Base-by-base conservation (phyloP, 768 basidiomycete genomes). In the button mushroom (Agaricus bisporus) region DNA sequence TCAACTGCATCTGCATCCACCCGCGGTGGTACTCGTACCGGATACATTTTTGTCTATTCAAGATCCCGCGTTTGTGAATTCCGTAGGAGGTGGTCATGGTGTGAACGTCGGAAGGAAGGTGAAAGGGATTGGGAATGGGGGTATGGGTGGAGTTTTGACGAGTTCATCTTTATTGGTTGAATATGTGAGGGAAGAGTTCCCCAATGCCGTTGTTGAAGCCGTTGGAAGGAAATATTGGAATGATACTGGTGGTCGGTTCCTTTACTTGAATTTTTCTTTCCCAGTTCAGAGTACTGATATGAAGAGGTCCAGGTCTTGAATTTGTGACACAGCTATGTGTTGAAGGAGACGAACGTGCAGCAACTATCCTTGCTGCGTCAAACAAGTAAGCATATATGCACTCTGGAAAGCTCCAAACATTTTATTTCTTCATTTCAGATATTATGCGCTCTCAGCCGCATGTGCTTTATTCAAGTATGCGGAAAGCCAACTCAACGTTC, bases 391-490 rank as follows among this genome's bases (percentile, higher is more conserved):
- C 73, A 72, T 77, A 74, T 68, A 60, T 43, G 55, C 48, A 59
- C 47, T 56, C 32, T 48, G 49, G n/a, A n/a, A 12, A 9, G 28
- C 42, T 10, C n/a, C 36, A 48, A 3, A 57, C 41, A 51, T 41
- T 22, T 11, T 3, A 2, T 11, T 38, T 14, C 54, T 51, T 41
- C 20, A 46, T 20, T 26, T 26, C 49, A 97, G 92, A 70, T 93
- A 93, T 63, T 94, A 92, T 61, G 87, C 91, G 0, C 79, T 98
- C 6, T 91, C 89, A 3, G 91, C 95, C 2, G 75, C 81, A 1
- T 85, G 85, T 47, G 95, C 94, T 0, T 71, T 98, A 14, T 93
- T 98, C 76, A 92, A 91, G 65, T 82, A 91, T 60, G 77, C 86
- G 18, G 90, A 95, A 63, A 68, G 69, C 2, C 79, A 80, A 47